Conservation (phyloP, 2,329 filamentous ascomycete genomes). For the Graphium sp. region DNA sequence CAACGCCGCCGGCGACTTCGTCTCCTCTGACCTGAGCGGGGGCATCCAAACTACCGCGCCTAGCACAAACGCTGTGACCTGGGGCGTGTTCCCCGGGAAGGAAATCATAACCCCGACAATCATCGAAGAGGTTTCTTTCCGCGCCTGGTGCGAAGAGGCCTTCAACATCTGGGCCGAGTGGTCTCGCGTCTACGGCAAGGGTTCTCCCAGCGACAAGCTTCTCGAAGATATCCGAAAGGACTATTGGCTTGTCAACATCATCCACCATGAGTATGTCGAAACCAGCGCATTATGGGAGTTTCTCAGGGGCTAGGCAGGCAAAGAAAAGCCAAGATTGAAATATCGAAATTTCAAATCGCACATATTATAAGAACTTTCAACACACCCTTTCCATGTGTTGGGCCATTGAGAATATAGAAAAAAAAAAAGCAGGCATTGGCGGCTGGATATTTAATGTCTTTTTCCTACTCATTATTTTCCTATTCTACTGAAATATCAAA, state of each 20-base stretch:
- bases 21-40: constrained; percentile 41
- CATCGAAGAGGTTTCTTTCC: constrained; percentile 88
- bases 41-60: constrained; percentile 17
- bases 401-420: no score
- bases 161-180: constrained; percentile 94
- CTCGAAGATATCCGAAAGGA: constrained; percentile 51
- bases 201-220: constrained; percentile 53
- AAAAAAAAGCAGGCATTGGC: no score
- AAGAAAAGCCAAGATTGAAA: no score
- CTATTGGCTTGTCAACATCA: constrained; percentile 81
- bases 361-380: no score
- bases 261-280: constrained; percentile 64
- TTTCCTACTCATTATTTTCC: no score
- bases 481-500: no score
- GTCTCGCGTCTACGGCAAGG: constrained; percentile 71
- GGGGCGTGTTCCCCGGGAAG: constrained; percentile 89
- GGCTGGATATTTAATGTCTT: no score
- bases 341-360: no score
- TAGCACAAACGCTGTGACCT: constrained; percentile 86
- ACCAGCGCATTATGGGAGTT: constrained; percentile 57
- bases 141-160: constrained; percentile 87
- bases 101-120: constrained; percentile 95
- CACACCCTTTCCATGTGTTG: no score
- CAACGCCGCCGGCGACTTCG: constrained; percentile 63
- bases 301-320: constrained; percentile 27